Evolutionary conservation across 2,329 filamentous ascomycete species (phyloP).

Genomic region (Dothidotthia symphoricarpi): DNA sequence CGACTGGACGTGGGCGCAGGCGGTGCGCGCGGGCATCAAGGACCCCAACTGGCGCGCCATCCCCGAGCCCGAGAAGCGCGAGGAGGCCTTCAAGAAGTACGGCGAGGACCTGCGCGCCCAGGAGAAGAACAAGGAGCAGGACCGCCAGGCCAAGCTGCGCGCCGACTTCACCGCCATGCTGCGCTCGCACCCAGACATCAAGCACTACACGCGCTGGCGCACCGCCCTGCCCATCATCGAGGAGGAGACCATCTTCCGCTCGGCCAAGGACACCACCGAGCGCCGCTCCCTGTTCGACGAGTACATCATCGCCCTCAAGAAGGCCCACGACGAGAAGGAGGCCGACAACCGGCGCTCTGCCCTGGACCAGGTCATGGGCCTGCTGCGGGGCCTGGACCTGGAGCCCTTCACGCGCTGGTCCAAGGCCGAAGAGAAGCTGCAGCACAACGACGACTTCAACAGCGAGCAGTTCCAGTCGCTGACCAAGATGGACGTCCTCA

Average conservation of each 20-base stretch:
- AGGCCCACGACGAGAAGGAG: slow-evolving; percentile 74
- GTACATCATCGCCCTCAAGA: slow-evolving; percentile 83
- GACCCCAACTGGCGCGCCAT: slow-evolving; percentile 92
- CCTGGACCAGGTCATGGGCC: slow-evolving; percentile 75
- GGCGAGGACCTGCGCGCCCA: slow-evolving; percentile 83
- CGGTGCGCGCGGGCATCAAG: slow-evolving; percentile 79
- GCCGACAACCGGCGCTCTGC: slow-evolving; percentile 71
- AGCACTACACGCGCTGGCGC: slow-evolving; percentile 95
- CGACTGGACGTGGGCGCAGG: slow-evolving; percentile 91
- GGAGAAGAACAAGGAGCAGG: slow-evolving; percentile 92
- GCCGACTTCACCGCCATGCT: slow-evolving; percentile 96
- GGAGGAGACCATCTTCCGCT: slow-evolving; percentile 91
- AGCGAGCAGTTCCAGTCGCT: slow-evolving; percentile 80
- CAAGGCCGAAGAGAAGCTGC: slow-evolving; percentile 80
- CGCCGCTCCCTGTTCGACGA: slow-evolving; percentile 89
- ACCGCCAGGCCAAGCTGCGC: slow-evolving; percentile 86
- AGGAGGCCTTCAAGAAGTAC: slow-evolving; percentile 91
- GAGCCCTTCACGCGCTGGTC: slow-evolving; percentile 95
- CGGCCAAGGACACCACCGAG: slow-evolving; percentile 83
- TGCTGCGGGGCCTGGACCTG: slow-evolving; percentile 76
- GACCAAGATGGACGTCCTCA: slow-evolving; percentile 85
- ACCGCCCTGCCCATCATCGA: slow-evolving; percentile 92
- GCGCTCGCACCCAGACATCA: slow-evolving; percentile 93
- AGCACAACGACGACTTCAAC: slow-evolving; percentile 73
- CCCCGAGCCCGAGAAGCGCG: slow-evolving; percentile 87